Evolutionary conservation across 2,329 filamentous ascomycete species (phyloP).

Genomic region (Exophiala xenobiotica): DNA sequence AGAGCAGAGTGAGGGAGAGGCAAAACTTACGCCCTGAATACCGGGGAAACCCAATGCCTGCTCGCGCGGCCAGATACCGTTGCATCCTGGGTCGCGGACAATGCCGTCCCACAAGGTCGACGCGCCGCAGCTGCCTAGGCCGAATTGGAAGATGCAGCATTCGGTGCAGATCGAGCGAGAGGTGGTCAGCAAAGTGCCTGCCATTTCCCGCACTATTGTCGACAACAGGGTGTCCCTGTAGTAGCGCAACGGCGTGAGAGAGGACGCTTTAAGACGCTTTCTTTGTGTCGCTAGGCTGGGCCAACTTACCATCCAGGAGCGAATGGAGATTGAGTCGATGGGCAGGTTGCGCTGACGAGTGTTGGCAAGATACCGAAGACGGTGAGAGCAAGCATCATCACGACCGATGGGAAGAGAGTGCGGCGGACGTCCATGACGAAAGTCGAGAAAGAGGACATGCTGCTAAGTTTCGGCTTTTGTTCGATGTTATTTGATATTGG

Average conservation of each 20-base stretch:
- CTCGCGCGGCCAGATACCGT: background rate
- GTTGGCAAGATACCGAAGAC: background rate
- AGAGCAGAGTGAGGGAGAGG: background rate
- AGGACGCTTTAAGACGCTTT: no score
- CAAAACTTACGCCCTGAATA: background rate
- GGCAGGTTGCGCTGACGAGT: background rate
- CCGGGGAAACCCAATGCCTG: background rate
- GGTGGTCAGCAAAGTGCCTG: no score
- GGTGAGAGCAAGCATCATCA: background rate
- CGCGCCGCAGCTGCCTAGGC: background rate
- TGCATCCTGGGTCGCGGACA: background rate
- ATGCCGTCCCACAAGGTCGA: background rate
- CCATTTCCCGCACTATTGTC: no score
- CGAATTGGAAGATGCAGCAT: slow-evolving; percentile 14
- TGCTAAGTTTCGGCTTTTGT: background rate
- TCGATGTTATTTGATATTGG: no score
- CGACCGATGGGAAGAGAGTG: background rate
- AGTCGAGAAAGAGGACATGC: background rate
- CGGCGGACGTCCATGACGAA: background rate
- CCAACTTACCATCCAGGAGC: slow-evolving; percentile 1
- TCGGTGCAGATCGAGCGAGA: slow-evolving; percentile 16
- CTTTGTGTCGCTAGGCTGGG: no score
- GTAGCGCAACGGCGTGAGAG: no score
- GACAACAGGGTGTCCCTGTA: no score
- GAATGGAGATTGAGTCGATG: slow-evolving; percentile 2